Base-by-base conservation (phyloP, 2,329 filamentous ascomycete species). In the Aspergillus luchuensis region DNA sequence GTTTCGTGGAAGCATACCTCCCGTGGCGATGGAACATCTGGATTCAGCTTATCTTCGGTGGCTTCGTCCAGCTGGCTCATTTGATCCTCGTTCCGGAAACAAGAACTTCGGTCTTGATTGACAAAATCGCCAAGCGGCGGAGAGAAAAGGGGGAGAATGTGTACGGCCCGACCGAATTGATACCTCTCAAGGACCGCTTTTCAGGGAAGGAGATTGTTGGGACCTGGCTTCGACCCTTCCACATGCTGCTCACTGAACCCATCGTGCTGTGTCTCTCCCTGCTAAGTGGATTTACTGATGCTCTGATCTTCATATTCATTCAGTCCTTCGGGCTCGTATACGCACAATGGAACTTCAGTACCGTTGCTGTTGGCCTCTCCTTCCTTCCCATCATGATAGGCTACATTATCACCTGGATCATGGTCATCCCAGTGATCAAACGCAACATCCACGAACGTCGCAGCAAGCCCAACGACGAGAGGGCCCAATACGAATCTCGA, bases 1-100 rank as follows among this genome's bases (percentile, higher is more conserved):
- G 90, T 0, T 92, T 92, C 69, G 85, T 89, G 19, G 85, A 92
- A 73, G 75, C 84, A 36, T 86, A 86, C 66, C 80, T 90, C 0
- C 71, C 78, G 28, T 95, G 91, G 90, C 83, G 84, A 65, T 92
- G 89, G 89, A 86, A 83, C 57, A 92, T 94, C 73, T 95, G 91
- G 91, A 90, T 94, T 61, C 90, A 93, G 75, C 84, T 94, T 64
- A 91, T 93, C 66, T 87, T 94, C 56, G 91, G 91, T 17, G 88
- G 78, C 8, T 82, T 85, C 36, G 85, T 91, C 3, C 90, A 93
- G 71, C 17, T 85, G 4, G 69, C 90, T 4, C 90, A 92, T 72
- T 79, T 89, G 53, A 70, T 90, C 60, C 81, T 86, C 7, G 91
- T 95, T 1, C 91, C 91, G 1, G 91, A 95, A 75, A 95, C 91